Evolutionary conservation across 306 rosid genomes (phyloP).

Genomic region (Acmispon strigosus): DNA sequence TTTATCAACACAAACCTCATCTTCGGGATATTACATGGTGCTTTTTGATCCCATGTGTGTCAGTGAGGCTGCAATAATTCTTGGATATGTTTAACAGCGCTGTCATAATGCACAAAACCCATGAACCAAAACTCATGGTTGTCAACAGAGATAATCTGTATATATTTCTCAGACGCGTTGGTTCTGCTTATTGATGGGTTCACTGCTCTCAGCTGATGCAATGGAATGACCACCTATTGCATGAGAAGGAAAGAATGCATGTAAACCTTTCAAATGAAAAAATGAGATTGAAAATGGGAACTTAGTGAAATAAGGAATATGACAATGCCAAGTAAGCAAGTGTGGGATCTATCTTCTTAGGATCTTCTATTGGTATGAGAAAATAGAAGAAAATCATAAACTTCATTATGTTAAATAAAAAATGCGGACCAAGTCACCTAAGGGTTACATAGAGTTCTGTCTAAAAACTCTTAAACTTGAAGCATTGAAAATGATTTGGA

Average conservation of each 20-base stretch:
- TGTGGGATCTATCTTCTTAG: neutral
- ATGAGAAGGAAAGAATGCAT: neutral
- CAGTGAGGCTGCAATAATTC: slow-evolving; percentile 53
- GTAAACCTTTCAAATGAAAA: neutral
- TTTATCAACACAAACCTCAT: slow-evolving; percentile 23
- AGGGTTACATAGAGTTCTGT: neutral
- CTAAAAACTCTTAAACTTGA: neutral
- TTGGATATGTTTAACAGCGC: slow-evolving; percentile 74
- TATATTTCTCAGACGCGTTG: slow-evolving; percentile 72
- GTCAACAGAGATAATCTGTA: slow-evolving; percentile 76
- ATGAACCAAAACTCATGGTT: slow-evolving; percentile 98
- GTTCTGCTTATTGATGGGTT: slow-evolving; percentile 81
- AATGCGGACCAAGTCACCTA: neutral
- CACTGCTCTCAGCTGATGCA: slow-evolving; percentile 81
- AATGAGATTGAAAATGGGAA: neutral
- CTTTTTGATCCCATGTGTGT: slow-evolving; percentile 2
- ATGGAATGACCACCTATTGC: slow-evolving; percentile 78
- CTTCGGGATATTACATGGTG: slow-evolving; percentile 4
- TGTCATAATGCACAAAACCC: slow-evolving; percentile 86
- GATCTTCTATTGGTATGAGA: neutral
- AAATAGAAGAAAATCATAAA: neutral
- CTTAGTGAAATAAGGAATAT: neutral
- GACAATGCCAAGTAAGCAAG: neutral
- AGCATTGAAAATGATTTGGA: neutral
- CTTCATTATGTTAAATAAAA: neutral